Evolutionary conservation across 441 rosid genomes (phyloP), one percentile per base, ranked within the genome.

Genomic region (Populus trichocarpa): DNA sequence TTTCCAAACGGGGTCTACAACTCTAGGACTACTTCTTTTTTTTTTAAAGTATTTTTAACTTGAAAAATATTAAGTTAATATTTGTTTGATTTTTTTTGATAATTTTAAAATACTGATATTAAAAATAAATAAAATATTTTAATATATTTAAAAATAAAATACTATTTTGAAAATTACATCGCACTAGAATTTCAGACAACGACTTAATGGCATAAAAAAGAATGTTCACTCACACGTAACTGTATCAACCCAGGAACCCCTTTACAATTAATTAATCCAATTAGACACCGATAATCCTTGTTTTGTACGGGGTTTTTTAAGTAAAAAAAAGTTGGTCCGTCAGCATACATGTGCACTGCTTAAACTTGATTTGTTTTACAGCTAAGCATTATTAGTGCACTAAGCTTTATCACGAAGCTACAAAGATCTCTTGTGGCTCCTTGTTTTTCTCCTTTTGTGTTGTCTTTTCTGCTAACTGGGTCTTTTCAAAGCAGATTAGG

Each of bases 401-500:
- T 20, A 3, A 69, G 22, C 18, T 35, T 20, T 36, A 11, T 69
- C 3, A 22, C 36, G 38, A 33, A n/a, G 38, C 18, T 33, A n/a
- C 72, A 12, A 10, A n/a, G 69, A 67, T 57, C 69, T 79, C 69
- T 25, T 67, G 35, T 10, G 67, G n/a, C 32, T 59, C 14, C 8
- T 71, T 63, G 32, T 33, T 63, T 22, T 0, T 9, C 25, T 65
- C n/a, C 71, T 59, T 38, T 20, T 42, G 71, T 33, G 46, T 46
- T 22, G 11, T 35, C 11, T 33, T 61, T 33, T 13, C 28, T 65
- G 64, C 69, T 67, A 28, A 6, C 36, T 50, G 77, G 81, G 53
- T 83, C 87, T 75, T 84, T 77, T 85, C 83, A 75, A 18, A 67
- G 79, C 70, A 79, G 86, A 87, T 87, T 84, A 75, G 86, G 87